These are phyloP conservation scores for Lactarius indigo DNA, from an alignment of 768 basidiomycete genomes.

Conservation along the genomic window DNA sequence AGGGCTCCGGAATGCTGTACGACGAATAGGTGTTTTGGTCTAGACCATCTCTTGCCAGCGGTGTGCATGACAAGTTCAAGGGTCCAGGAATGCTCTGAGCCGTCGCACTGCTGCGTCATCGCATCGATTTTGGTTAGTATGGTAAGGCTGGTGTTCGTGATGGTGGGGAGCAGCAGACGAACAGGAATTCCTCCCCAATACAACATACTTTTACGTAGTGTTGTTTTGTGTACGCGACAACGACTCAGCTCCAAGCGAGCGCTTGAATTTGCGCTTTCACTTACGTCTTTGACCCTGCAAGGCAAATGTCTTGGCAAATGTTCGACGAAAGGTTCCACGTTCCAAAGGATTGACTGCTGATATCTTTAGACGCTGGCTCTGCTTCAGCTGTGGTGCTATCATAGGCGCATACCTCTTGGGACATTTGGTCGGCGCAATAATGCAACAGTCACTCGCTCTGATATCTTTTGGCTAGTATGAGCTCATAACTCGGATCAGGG, in stretches of 20 bases:
- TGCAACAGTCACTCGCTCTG: neutral
- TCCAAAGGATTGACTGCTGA: neutral
- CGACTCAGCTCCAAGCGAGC: slow-evolving; percentile 9
- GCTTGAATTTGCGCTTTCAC: slow-evolving; percentile 2
- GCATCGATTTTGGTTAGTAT: too few relatives aligned
- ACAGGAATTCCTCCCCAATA: neutral
- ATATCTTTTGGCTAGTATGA: neutral
- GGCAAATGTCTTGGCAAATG: too few relatives aligned
- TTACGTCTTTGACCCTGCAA: neutral
- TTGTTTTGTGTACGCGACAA: neutral
- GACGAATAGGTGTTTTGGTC: too few relatives aligned
- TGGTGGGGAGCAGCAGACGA: neutral
- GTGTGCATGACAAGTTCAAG: too few relatives aligned
- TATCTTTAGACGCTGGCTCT: neutral
- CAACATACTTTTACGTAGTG: neutral
- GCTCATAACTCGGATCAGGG: neutral
- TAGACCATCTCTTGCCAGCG: too few relatives aligned
- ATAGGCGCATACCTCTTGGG: neutral
- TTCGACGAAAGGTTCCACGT: too few relatives aligned
- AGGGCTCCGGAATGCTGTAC: too few relatives aligned
- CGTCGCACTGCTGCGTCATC: too few relatives aligned
- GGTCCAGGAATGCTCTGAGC: too few relatives aligned
- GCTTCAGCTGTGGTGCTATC: neutral
- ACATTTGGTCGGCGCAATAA: neutral
- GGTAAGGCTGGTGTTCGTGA: neutral